These are phyloP conservation scores for Meripilus lineatus DNA, from an alignment of 1,284 basidiomycete species.

Conservation along the genomic window DNA sequence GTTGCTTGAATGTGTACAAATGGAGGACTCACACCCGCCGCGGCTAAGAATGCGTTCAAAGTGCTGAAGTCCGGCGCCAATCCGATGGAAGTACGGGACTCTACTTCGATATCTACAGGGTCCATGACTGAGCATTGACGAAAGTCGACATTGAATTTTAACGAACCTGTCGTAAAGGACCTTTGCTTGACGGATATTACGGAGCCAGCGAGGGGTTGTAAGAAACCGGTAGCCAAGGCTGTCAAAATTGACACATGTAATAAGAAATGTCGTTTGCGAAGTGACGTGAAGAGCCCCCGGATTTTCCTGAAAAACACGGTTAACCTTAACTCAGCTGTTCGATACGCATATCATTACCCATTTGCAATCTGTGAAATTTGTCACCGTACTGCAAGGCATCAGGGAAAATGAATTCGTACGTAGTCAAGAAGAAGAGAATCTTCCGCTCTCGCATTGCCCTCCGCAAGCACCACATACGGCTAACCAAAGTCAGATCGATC, in stretches of 20 bases:
- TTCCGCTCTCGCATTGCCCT: conserved; percentile 45
- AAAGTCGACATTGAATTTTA: not conserved
- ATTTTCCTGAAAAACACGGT: conserved; percentile 6
- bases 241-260: conserved; percentile 13
- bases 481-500: conserved; percentile 13
- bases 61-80: conserved; percentile 9
- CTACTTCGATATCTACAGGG: conserved; percentile 1
- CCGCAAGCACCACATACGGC: conserved; percentile 54
- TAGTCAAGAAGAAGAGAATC: conserved; percentile 60
- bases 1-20: conserved; percentile 1
- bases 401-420: conserved; percentile 30
- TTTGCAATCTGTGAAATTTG: conserved; percentile 2
- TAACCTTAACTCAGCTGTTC: not conserved
- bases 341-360: not conserved
- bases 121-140: not conserved
- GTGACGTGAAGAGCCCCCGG: conserved; percentile 5
- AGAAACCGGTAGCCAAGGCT: conserved; percentile 11
- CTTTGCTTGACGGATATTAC: conserved; percentile 11
- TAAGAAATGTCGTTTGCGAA: conserved; percentile 11
- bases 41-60: conserved; percentile 42
- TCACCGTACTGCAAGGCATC: not conserved
- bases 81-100: conserved; percentile 7
- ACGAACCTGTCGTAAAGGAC: conserved; percentile 1
- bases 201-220: conserved; percentile 15
- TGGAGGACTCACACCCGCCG: conserved; percentile 41